These are phyloP conservation scores for Coemansia asiatica DNA, from an alignment of 192 early-diverging fungal species.

Conservation along the genomic window DNA sequence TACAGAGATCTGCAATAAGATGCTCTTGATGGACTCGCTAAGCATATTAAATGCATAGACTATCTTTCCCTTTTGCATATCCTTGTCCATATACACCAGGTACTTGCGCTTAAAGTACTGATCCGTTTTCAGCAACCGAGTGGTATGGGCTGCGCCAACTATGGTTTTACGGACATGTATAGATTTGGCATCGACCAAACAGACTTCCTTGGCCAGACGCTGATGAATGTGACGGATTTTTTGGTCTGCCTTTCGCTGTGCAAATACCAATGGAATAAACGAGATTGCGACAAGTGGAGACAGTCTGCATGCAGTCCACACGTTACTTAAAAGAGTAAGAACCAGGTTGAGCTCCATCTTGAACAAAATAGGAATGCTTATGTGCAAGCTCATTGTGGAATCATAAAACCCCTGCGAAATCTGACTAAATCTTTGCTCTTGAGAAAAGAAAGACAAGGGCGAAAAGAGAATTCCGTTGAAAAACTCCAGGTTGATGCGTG, in stretches of 20 bases:
- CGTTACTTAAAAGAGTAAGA: neutral
- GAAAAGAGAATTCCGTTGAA: slow-evolving; percentile 8
- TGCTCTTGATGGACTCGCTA: neutral
- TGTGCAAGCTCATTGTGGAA: neutral
- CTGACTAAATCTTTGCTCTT: neutral
- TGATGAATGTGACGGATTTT: neutral
- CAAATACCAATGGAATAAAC: neutral
- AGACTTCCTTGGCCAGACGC: neutral
- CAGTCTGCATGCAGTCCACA: neutral
- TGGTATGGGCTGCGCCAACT: neutral
- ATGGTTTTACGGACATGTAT: neutral
- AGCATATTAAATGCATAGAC: neutral
- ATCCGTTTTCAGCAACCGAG: neutral
- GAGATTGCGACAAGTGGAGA: neutral
- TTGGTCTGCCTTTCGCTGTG: neutral
- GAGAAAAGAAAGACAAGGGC: slow-evolving; percentile 7
- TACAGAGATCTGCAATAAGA: neutral
- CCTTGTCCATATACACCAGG: neutral
- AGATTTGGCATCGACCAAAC: neutral
- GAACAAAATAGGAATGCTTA: slow-evolving; percentile 6
- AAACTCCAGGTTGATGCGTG: slow-evolving; percentile 16
- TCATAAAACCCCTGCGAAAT: slow-evolving; percentile 11
- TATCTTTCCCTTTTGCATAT: neutral
- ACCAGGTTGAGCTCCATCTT: slow-evolving; percentile 11
- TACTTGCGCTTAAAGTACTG: neutral